These are phyloP conservation scores for Massospora cicadina DNA, from an alignment of 371 early-diverging fungal species.

Conservation along the genomic window DNA sequence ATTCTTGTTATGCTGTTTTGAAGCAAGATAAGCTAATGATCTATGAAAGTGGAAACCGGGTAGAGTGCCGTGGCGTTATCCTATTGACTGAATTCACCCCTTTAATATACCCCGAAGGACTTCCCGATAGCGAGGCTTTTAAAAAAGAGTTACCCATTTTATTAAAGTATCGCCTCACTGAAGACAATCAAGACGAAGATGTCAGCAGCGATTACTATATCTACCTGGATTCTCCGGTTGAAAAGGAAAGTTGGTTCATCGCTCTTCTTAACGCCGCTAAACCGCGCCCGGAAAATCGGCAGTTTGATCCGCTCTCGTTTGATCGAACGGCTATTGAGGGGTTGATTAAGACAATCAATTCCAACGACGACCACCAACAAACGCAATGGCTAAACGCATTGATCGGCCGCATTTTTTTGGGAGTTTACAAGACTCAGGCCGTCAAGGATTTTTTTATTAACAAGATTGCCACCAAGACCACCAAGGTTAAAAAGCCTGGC, in stretches of 20 bases:
- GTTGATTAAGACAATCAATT: constrained; percentile 32
- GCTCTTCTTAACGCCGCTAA: constrained; percentile 20
- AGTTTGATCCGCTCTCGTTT: constrained; percentile 25
- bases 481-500: constrained; percentile 45
- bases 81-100: constrained; percentile 43
- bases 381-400: constrained; percentile 82
- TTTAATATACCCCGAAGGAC: constrained; percentile 33
- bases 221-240: constrained; percentile 34
- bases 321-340: constrained; percentile 33
- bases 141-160: constrained; percentile 31
- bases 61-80: constrained; percentile 61
- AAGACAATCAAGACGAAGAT: constrained; percentile 15
- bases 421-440: constrained; percentile 42
- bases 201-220: constrained; percentile 23
- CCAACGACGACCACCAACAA: constrained; percentile 38
- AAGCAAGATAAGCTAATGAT: constrained; percentile 60
- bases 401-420: constrained; percentile 58
- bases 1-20: constrained; percentile 54
- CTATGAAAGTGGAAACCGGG: constrained; percentile 63
- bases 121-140: constrained; percentile 39
- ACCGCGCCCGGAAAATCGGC: background rate
- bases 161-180: constrained; percentile 16
- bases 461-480: constrained; percentile 41
- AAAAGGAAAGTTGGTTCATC: constrained; percentile 81
- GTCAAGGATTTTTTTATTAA: constrained; percentile 35